phyloP scores from a whole-genome alignment of 176 grass and related monocot species.

The Bolboschoenus planiculmis region DNA sequence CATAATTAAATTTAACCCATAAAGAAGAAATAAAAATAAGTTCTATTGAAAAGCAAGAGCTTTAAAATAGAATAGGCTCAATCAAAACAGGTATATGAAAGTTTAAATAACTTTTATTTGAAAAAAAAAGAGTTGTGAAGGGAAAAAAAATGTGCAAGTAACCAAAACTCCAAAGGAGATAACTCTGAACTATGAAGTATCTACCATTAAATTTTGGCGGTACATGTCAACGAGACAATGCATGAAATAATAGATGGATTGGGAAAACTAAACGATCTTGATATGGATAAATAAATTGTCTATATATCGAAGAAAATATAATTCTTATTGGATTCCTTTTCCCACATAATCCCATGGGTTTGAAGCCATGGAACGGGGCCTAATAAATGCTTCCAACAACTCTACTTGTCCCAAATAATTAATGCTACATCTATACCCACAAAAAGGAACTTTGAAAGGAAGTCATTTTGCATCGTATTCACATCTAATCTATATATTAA shows the following conservation, averaged over 20 bases:
- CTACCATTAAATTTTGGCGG: background rate
- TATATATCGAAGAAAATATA: too few species aligned
- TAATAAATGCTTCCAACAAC: constrained; percentile 26
- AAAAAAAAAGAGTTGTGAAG: background rate
- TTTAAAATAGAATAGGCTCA: background rate
- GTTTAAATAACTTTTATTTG: background rate
- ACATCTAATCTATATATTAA: background rate
- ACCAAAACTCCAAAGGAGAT: background rate
- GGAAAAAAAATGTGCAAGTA: background rate
- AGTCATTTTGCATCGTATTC: background rate
- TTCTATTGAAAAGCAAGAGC: background rate
- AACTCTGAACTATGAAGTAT: background rate
- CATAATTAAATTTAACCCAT: background rate
- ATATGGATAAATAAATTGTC: too few species aligned
- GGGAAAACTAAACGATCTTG: too few species aligned
- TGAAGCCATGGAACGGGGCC: too few species aligned
- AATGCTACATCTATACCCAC: background rate
- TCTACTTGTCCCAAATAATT: constrained; percentile 15
- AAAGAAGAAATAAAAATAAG: background rate
- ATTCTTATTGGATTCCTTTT: too few species aligned
- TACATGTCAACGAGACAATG: too few species aligned
- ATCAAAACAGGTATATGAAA: background rate
- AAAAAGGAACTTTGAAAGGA: background rate
- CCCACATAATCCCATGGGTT: background rate
- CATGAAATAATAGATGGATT: too few species aligned